These are phyloP conservation scores for Pseudomonodictys pantanalensis DNA, from an alignment of 495 filamentous ascomycete genomes.

Conservation along the genomic window DNA sequence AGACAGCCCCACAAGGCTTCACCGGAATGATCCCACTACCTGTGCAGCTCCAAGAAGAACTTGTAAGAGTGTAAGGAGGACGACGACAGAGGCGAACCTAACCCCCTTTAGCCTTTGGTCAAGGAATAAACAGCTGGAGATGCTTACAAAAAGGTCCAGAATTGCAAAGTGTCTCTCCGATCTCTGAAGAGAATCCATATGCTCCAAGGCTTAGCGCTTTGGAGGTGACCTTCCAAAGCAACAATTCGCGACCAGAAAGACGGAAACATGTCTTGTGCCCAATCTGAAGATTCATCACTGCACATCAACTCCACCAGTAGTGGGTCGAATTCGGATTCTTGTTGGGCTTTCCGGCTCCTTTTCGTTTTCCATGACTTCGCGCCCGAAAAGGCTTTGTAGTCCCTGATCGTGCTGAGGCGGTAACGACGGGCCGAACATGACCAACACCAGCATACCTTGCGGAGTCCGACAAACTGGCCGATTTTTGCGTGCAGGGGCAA, in stretches of 20 bases:
- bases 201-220: slow-evolving; percentile 19
- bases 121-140: neutral
- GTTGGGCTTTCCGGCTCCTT: neutral
- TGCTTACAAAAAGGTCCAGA: slow-evolving; percentile 26
- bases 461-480: slow-evolving; percentile 1
- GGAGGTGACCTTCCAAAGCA: slow-evolving; percentile 15
- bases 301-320: slow-evolving; percentile 6
- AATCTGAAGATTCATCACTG: slow-evolving; percentile 10
- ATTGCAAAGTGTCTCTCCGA: slow-evolving; percentile 21
- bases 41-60: slow-evolving; percentile 10
- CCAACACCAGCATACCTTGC: slow-evolving; percentile 14
- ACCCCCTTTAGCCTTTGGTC: neutral
- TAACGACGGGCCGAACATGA: slow-evolving; percentile 17
- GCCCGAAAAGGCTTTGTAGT: neutral
- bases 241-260: slow-evolving; percentile 17
- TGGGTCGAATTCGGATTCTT: slow-evolving; percentile 11
- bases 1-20: neutral
- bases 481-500: slow-evolving; percentile 7
- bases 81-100: slow-evolving; percentile 20
- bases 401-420: neutral
- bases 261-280: slow-evolving; percentile 22
- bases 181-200: slow-evolving; percentile 27
- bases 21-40: slow-evolving; percentile 10
- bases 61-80: slow-evolving; percentile 17
- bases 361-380: neutral